A percentile compares a stretch with the other conserved stretches of the same genome.
These are phyloP conservation scores for Poa annua DNA, from an alignment of 176 grass and related monocot species.

Conservation along the genomic window DNA sequence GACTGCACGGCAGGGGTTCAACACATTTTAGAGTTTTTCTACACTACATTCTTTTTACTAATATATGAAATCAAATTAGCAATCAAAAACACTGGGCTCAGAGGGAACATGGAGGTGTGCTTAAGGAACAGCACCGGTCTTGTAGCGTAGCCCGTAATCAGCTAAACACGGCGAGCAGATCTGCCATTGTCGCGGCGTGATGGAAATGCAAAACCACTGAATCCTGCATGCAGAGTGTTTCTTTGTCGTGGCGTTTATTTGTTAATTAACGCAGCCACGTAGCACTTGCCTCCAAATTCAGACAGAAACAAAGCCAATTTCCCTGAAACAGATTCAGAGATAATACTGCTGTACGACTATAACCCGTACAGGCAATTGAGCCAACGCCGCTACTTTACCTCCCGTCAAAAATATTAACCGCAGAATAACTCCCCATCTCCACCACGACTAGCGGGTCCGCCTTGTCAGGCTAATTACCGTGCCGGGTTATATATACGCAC, in stretches of 20 bases:
- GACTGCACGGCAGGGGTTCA: neutral
- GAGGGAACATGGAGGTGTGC: too few species aligned
- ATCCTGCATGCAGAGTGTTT: neutral
- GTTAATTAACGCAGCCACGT: neutral
- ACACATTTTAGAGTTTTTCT: too few species aligned
- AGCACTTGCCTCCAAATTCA: neutral
- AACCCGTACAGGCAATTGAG: neutral
- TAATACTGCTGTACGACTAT: too few species aligned
- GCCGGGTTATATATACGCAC: constrained; percentile 35
- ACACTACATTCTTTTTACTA: too few species aligned
- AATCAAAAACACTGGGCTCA: too few species aligned
- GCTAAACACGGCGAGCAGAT: neutral
- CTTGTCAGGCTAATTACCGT: constrained; percentile 33
- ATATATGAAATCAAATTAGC: too few species aligned
- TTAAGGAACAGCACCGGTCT: neutral
- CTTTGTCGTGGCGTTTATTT: constrained; percentile 13
- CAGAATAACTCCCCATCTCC: neutral
- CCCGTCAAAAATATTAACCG: constrained; percentile 46
- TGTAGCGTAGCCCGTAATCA: constrained; percentile 4
- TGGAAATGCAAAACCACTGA: neutral
- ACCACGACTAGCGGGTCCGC: neutral
- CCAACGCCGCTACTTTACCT: too few species aligned
- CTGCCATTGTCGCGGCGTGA: constrained; percentile 38
- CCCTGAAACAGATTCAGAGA: neutral
- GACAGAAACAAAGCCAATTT: constrained; percentile 15